A percentile compares a stretch with the other conserved stretches of the same genome.
Conservation (phyloP, 352 stramenopile genomes). For the Globisporangium heterothallicum region DNA sequence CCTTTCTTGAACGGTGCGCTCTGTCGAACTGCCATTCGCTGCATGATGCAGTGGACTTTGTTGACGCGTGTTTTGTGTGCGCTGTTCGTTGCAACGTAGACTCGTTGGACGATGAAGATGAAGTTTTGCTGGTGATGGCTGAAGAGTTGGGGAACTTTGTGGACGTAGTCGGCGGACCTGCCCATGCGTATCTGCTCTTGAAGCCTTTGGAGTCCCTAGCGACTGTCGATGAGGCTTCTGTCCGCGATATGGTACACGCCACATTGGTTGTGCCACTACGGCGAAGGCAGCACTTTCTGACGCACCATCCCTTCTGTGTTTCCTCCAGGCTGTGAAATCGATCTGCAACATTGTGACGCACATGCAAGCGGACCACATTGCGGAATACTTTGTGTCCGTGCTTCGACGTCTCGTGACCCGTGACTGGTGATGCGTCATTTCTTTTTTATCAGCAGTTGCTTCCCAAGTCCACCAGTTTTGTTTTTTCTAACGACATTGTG, state of each 20-base stretch:
- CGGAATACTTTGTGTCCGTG: conserved; percentile 90
- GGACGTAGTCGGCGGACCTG: conserved; percentile 87
- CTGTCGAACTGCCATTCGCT: too few relatives aligned
- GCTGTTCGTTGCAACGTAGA: conserved; percentile 59
- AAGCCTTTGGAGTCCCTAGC: conserved; percentile 92
- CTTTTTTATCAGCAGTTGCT: conserved; percentile 10
- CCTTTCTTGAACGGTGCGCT: conserved; percentile 93
- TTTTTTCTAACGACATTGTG: neutral
- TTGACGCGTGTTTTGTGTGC: too few relatives aligned
- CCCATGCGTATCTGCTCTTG: conserved; percentile 88
- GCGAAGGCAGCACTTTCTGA: too few relatives aligned
- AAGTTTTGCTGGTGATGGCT: conserved; percentile 93
- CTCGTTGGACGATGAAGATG: conserved; percentile 97
- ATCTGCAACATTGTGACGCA: conserved; percentile 85
- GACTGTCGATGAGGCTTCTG: conserved; percentile 93
- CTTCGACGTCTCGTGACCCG: conserved; percentile 90
- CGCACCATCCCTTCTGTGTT: too few relatives aligned
- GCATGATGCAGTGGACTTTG: neutral
- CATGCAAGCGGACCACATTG: conserved; percentile 85
- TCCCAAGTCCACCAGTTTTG: neutral
- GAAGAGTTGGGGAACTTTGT: conserved; percentile 90
- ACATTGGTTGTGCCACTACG: neutral
- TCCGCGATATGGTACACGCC: conserved; percentile 81
- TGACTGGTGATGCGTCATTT: conserved; percentile 94
- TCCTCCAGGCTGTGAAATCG: conserved; percentile 75